Conservation (phyloP, 2,329 filamentous ascomycete species). For the Alternaria brassicicola region DNA sequence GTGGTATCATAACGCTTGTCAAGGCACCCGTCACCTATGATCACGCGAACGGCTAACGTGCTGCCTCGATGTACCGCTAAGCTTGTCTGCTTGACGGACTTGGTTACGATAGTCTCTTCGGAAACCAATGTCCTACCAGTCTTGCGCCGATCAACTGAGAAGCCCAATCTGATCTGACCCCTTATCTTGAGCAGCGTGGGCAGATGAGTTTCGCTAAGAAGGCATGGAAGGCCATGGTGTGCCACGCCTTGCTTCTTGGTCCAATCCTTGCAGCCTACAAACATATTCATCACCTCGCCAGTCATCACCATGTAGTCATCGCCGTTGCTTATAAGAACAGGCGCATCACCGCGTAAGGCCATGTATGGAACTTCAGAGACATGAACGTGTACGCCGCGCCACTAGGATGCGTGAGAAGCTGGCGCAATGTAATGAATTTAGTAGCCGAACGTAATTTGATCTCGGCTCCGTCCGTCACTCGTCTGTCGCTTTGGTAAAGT, state of each 20-base stretch:
- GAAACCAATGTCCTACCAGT: no score
- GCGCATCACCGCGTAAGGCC: constrained; percentile 44
- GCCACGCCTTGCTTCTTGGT: background rate
- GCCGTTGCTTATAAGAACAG: constrained; percentile 8
- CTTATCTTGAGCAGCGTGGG: background rate
- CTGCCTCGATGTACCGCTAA: background rate
- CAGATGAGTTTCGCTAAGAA: background rate
- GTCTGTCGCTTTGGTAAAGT: background rate
- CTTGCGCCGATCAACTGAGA: background rate
- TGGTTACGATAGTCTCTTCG: no score
- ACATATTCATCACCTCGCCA: fast-evolving
- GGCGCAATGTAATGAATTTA: constrained; percentile 32
- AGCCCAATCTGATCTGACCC: no score
- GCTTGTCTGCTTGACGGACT: background rate
- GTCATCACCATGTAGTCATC: no score
- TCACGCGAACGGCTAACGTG: background rate
- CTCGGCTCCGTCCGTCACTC: background rate
- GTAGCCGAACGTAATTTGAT: constrained; percentile 17
- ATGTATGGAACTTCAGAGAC: constrained; percentile 51
- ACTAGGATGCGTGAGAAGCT: constrained; percentile 58
- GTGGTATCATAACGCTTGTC: no score
- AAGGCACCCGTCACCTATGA: background rate
- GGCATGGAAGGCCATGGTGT: background rate
- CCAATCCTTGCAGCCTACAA: background rate
- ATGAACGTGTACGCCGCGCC: constrained; percentile 54